Percentiles rank a stretch among this genome's conserved stretches.
These are phyloP conservation scores for Colletotrichum musicola DNA, from an alignment of 2,329 filamentous ascomycete genomes.

Conservation along the genomic window DNA sequence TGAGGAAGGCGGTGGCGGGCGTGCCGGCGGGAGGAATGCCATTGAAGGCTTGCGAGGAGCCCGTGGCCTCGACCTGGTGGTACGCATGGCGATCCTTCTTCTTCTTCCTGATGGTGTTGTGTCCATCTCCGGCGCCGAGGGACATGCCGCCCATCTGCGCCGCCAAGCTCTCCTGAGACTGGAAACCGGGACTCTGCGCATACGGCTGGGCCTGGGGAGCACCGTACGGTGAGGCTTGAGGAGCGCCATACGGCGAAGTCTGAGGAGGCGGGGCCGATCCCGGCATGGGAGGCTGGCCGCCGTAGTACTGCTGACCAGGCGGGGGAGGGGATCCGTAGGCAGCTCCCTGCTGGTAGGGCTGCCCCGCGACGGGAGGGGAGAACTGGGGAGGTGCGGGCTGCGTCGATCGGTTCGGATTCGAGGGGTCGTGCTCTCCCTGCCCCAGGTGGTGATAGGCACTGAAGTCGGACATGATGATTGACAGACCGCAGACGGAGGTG, in stretches of 20 bases:
- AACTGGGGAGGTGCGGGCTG: conserved; percentile 68
- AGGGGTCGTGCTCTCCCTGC: conserved; percentile 68
- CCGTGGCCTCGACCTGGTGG: conserved; percentile 82
- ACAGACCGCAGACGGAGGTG: background rate
- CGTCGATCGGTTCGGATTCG: conserved; percentile 64
- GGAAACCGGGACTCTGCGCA: conserved; percentile 48
- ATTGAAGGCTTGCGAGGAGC: conserved; percentile 77
- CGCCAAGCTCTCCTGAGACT: conserved; percentile 65
- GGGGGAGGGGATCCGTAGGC: conserved; percentile 54
- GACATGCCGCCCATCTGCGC: conserved; percentile 85
- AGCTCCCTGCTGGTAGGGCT: conserved; percentile 64
- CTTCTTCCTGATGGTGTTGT: conserved; percentile 72
- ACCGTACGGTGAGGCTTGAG: conserved; percentile 48
- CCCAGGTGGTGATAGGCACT: conserved; percentile 68
- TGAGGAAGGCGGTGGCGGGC: conserved; percentile 58
- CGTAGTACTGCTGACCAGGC: conserved; percentile 56
- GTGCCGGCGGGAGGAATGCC: conserved; percentile 72
- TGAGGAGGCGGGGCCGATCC: conserved; percentile 46
- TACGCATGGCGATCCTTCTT: conserved; percentile 97
- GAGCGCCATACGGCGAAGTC: conserved; percentile 47
- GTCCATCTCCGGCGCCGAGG: conserved; percentile 64
- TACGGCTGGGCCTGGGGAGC: conserved; percentile 47
- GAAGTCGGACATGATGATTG: conserved; percentile 65
- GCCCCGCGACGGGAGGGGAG: conserved; percentile 65
- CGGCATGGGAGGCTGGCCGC: conserved; percentile 47